Base-by-base conservation (phyloP, 2,329 filamentous ascomycete genomes). In the Penicillium occitanis region DNA sequence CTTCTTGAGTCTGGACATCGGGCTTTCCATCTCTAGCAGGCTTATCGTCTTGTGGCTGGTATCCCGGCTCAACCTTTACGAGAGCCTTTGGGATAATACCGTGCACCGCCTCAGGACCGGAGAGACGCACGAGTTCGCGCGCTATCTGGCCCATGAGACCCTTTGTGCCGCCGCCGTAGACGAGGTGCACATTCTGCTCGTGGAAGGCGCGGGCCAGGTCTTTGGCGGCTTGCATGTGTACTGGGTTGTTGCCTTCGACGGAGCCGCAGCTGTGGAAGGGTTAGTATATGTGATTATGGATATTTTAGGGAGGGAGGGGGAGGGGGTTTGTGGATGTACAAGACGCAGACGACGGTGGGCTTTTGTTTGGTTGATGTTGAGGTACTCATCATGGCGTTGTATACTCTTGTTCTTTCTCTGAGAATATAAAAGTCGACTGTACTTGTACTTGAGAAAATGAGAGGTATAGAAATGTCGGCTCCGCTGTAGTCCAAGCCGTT, bases 111-210 rank as follows among this genome's bases (percentile, higher is more conserved):
- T 88, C 78, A 0, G 93, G 92, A 2, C 95, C 94, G 5, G 89
- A 88, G 69, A 97, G 87, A 0, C 90, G 85, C 71, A 96, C 92
- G 33, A 99, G 88, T 0, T 92, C 93, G 73, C 90, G 90, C 55
- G 95, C 92, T 11, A 98, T 80, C 76, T 97, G 93, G 75, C 95
- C 95, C 95, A 99, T 99, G 55, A 99, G 86, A 10, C 95, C 95
- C 44, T 92, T 88, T 2, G 94, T 98, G 74, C 95, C 95, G 71
- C 95, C 95, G 71, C 95, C 95, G 79, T 98, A 99, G 70, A 98
- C 93, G 51, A 99, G 87, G 10, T 87, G 85, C 73, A 96, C 92
- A 76, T 91, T 88, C 74, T 91, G 86, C 61, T 86, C 84, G 75
- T 93, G 90, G 81, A 98, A 90, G 70, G 85, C 83, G 40, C 82